Evolutionary conservation across 2,329 filamentous ascomycete species (phyloP), one percentile per base, ranked within the genome.

Genomic region (Xylariaceae sp.): DNA sequence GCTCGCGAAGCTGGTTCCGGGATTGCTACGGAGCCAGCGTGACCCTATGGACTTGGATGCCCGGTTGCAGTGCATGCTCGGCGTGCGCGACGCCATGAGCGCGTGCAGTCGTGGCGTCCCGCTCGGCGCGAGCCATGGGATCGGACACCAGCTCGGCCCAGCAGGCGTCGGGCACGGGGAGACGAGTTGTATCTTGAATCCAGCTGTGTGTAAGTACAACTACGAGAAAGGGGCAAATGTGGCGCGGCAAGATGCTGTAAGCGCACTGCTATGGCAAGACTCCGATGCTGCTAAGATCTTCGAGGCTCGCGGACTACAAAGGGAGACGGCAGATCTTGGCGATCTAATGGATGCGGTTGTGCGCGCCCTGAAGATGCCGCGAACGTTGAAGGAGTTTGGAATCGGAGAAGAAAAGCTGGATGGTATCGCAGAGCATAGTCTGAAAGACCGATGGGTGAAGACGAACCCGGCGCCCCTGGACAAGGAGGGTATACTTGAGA

Each of bases 111-210:
- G 50, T 12, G 48, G 67, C 67, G 43, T 69, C 41, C 60, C 69
- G n/a, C 47, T 76, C 37, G 49, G 49, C 26, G 73, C 61, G 64
- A 62, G 71, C 47, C 72, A 77, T 49, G 73, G 69, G 0, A 76
- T 77, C 43, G 72, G 72, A 3, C 72, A 76, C 51, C 72, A 73
- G 52, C 63, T 77, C 0, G 73, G 73, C 0, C 76, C 76, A 0
- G 55, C 76, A 3, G 77, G 77, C 0, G 77, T 81, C 2, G 71
- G 73, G 0, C 78, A 83, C 52, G 78, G 78, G 9, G 76, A 79
- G 56, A 82, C 77, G 19, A 78, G 72, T 49, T 82, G 71, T 53
- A 71, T 74, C 34, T 63, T 78, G 41, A 64, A 73, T 28, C 76
- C 78, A 0, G 68, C 72, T 1, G 76, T 82, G 4, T 74, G 74